Evolutionary conservation across 768 basidiomycete genomes (phyloP), one percentile per base, ranked within the genome.

Genomic region (Lentinula sp.): DNA sequence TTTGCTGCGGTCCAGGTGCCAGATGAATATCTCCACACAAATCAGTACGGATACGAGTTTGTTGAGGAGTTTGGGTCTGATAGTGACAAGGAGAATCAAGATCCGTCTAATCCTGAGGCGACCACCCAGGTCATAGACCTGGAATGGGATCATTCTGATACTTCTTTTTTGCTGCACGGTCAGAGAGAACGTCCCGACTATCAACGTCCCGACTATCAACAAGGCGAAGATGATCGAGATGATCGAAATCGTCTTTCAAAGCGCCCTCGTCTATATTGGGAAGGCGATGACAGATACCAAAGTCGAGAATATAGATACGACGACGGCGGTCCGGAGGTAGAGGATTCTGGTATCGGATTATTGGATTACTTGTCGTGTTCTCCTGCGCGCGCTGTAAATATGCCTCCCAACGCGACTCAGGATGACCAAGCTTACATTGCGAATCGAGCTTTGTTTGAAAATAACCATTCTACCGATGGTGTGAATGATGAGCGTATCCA

Each of bases 301-400:
- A 20, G 37, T 41, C 20, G 41, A 36, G 41, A 20, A 1, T 20
- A 13, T 28, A 15, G 33, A 33, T n/a, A 36, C 15, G 15, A 53
- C 7, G 13, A 35, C 6, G 20, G 28, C 10, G 13, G 10, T 28
- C 16, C n/a, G 4, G 20, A 46, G 18, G 28, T 60, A 7, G 62
- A 67, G 18, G 68, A 68, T 65, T 72, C 71, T 13, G 70, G 69
- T 10, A 62, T 72, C 41, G 65, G 63, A 6, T 56, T 69, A 58
- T 9, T 56, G 39, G 53, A 54, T 54, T 23, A 54, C 20, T 13
- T 41, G 18, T 41, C 12, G 50, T 8, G 6, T n/a, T 41, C 49
- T 36, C 57, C 56, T 16, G 62, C 15, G 43, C 45, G 15, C 12
- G 5, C 6, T 16, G 6, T 36, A 2, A 16, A 33, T 28, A 50